Conservation (phyloP, 1,139 yeast species). For the Protomyces lactucae-debilis region DNA sequence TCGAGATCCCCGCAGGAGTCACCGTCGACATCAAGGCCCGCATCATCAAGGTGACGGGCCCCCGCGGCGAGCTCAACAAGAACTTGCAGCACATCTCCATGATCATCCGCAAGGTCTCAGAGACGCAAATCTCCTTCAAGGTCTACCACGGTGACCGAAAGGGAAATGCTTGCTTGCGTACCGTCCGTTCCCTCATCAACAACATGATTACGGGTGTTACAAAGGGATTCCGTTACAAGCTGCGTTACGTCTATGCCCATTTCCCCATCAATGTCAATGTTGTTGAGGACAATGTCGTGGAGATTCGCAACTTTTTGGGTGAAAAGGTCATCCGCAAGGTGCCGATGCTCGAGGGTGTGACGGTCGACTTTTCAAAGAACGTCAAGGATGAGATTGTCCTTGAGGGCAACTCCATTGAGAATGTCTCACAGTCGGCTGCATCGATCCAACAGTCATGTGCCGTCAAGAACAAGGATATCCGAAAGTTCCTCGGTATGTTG, state of each 20-base stretch:
- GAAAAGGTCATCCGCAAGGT: conserved; percentile 93
- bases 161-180: conserved; percentile 99
- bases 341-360: conserved; percentile 84
- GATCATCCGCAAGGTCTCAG: conserved; percentile 72
- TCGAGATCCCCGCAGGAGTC: conserved; percentile 93
- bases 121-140: conserved; percentile 73
- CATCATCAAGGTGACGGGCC: conserved; percentile 85
- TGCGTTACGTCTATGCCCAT: conserved; percentile 99
- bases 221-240: conserved; percentile 91
- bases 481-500: conserved; percentile 71
- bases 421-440: conserved; percentile 97
- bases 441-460: conserved; percentile 97
- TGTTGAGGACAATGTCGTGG: conserved; percentile 69
- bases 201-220: conserved; percentile 98
- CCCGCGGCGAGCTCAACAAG: conserved; percentile 94
- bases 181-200: conserved; percentile 89
- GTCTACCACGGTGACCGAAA: conserved; percentile 99
- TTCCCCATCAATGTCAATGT: conserved; percentile 99
- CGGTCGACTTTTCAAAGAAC: conserved; percentile 68
- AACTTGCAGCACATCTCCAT: conserved; percentile 93
- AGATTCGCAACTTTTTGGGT: conserved; percentile 99
- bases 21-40: conserved; percentile 89
- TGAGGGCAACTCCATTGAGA: conserved; percentile 95
- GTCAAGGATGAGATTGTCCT: conserved; percentile 94
- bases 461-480: conserved; percentile 99